A percentile compares a stretch with the other conserved stretches of the same genome.
Conservation (phyloP, 2,329 filamentous ascomycete species). For the Lizonia empirigonia region DNA sequence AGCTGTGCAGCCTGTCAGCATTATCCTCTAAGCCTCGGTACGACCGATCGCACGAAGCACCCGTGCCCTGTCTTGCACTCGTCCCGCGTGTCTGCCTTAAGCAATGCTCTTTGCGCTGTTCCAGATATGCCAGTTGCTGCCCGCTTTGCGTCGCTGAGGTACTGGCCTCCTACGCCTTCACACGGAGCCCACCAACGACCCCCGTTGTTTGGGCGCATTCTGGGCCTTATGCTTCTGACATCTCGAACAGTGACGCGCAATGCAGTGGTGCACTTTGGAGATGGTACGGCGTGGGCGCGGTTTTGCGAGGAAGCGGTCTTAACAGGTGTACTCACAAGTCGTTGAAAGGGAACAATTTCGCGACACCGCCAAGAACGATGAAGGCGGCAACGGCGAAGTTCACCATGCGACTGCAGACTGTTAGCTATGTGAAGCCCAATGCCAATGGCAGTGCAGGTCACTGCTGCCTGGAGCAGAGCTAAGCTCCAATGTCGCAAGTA, state of each 20-base stretch:
- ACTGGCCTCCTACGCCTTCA: background rate
- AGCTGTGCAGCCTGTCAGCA: conserved; percentile 54
- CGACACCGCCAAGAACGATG: conserved; percentile 84
- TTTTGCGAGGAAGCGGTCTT: conserved; percentile 7
- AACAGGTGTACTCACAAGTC: conserved; percentile 43
- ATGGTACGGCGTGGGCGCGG: conserved; percentile 9
- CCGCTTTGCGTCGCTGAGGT: background rate
- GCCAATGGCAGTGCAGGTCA: conserved; percentile 13
- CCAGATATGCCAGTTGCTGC: background rate
- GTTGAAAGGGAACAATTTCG: conserved; percentile 66
- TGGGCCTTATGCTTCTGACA: too few species aligned
- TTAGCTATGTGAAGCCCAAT: conserved; percentile 15
- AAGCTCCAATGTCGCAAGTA: conserved; percentile 30
- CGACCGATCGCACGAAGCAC: background rate
- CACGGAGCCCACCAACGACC: background rate
- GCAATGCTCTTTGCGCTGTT: too few species aligned
- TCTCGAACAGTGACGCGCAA: background rate
- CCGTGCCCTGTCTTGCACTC: background rate
- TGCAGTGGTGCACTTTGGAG: background rate
- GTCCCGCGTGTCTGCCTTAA: too few species aligned
- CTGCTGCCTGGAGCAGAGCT: conserved; percentile 26
- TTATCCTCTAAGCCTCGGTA: background rate
- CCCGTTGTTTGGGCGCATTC: background rate
- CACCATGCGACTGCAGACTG: conserved; percentile 76
- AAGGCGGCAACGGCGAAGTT: conserved; percentile 88